These are phyloP conservation scores for Pyrenula massariospora DNA, from an alignment of 495 filamentous ascomycete genomes.

Conservation along the genomic window DNA sequence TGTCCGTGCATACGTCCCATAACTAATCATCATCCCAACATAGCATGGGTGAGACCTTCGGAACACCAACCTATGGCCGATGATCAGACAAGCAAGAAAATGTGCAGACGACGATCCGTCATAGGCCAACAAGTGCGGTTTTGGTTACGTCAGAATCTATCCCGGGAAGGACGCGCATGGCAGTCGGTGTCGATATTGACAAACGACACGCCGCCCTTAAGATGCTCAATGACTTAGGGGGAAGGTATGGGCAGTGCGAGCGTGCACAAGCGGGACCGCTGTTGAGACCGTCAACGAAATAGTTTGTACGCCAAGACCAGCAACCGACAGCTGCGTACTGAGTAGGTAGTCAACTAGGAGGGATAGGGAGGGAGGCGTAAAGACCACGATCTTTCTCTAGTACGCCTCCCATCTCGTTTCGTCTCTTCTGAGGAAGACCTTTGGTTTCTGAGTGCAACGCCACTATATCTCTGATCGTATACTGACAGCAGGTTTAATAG, in stretches of 20 bases:
- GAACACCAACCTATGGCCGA: no score
- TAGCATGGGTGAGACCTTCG: no score
- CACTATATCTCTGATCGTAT: slow-evolving; percentile 85
- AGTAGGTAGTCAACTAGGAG: no score
- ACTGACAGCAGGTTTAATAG: slow-evolving; percentile 90
- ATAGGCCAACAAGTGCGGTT: slow-evolving; percentile 69
- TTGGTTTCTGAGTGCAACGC: slow-evolving; percentile 88
- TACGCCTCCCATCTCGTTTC: slow-evolving; percentile 97
- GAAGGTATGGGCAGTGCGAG: slow-evolving; percentile 78
- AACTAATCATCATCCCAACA: no score
- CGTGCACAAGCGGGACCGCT: slow-evolving; percentile 71
- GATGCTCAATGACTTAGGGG: slow-evolving; percentile 71
- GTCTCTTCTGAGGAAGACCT: slow-evolving; percentile 78
- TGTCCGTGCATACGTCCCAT: no score
- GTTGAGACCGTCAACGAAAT: slow-evolving; percentile 87
- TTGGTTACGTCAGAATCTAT: slow-evolving; percentile 79
- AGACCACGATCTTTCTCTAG: slow-evolving; percentile 88
- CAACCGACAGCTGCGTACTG: slow-evolving; percentile 5
- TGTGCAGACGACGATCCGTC: slow-evolving; percentile 29
- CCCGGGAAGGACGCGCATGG: slow-evolving; percentile 57
- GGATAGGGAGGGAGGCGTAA: slow-evolving; percentile 57
- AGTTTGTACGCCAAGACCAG: slow-evolving; percentile 40
- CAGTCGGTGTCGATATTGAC: slow-evolving; percentile 86
- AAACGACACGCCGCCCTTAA: slow-evolving; percentile 58
- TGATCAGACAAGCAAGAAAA: no score